phyloP scores from a whole-genome alignment of 1,139 yeast genomes.

The Magnusiomyces magnusii region DNA sequence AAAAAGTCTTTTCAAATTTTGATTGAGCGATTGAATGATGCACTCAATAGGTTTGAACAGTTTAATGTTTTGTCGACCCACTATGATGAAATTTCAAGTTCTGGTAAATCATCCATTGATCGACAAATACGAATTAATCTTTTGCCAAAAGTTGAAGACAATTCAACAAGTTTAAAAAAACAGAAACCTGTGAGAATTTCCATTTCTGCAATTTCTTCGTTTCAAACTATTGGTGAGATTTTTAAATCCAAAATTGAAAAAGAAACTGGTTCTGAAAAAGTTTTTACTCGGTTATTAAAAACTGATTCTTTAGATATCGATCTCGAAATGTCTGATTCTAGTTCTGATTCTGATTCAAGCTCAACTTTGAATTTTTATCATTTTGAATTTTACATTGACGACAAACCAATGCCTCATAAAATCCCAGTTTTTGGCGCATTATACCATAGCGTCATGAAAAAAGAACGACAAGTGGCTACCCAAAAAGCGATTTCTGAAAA shows the following conservation, averaged over 20 bases:
- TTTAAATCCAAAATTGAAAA: slow-evolving; percentile 22
- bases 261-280: slow-evolving; percentile 11
- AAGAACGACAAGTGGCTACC: slow-evolving; percentile 16
- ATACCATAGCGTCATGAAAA: slow-evolving; percentile 44
- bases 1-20: slow-evolving; percentile 36
- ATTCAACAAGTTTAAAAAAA: slow-evolving; percentile 20
- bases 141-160: slow-evolving; percentile 14
- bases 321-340: slow-evolving; percentile 9
- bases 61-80: slow-evolving; percentile 66
- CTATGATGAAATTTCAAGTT: slow-evolving; percentile 22
- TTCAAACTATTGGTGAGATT: slow-evolving; percentile 62
- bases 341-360: background rate
- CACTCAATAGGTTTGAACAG: slow-evolving; percentile 65
- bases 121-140: slow-evolving; percentile 62
- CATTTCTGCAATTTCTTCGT: slow-evolving; percentile 88
- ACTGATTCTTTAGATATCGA: background rate
- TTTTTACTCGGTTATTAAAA: background rate
- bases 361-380: slow-evolving; percentile 29
- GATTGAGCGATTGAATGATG: slow-evolving; percentile 59
- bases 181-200: slow-evolving; percentile 36
- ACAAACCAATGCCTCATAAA: slow-evolving; percentile 54
- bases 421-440: slow-evolving; percentile 79
- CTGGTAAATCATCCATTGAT: slow-evolving; percentile 43
- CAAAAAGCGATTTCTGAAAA: background rate
- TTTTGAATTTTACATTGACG: slow-evolving; percentile 57